Base-by-base conservation (phyloP, 805 yeast species). In the Metschnikowia santaceciliae region DNA sequence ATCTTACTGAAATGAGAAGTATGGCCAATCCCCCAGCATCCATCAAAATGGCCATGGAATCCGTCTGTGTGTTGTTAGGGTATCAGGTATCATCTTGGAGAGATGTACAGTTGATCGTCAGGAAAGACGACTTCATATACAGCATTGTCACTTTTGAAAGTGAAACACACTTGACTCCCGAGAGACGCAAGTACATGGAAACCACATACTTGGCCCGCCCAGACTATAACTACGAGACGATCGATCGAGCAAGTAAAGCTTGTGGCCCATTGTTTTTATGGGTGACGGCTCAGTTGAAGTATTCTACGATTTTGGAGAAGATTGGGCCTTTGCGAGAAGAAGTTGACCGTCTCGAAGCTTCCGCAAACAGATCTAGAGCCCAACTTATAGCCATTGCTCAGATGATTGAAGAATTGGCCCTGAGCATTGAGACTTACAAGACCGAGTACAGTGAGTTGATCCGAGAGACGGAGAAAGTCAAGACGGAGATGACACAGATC, bases 11-110 rank as follows among this genome's bases (percentile, higher is more conserved):
- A 66, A 72, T 92, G 30, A 73, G 96, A 61, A 84, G 96, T 13
- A 88, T 92, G 95, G 69, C 80, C 6, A 89, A 89, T 53, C 98
- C 98, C 0, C 98, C 98, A 0, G 85, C 82, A 7, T 84, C 94
- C 0, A 92, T 92, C 4, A 90, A 88, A 59, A 64, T 87, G 60
- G 84, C 96, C 0, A 70, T 92, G 72, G 97, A 92, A 60, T 86
- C 96, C 3, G 96, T 92, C 0, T 90, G 97, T 66, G 74, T 80
- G 4, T 65, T 92, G n/a, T 66, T 92, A 7, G 97, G 97, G 0
- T 84, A 84, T 59, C 71, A 77, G 6, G 85, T 80, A 0, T 59
- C 71, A 0, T 63, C 74, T 1, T 92, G 98, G 98, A 76, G 88
- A 56, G 92, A 88, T 54, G 95, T 92, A 1, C 92, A 88, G 58